Evolutionary conservation across 108 stramenopile species (phyloP).

Genomic region (Aurantiochytrium sp.): DNA sequence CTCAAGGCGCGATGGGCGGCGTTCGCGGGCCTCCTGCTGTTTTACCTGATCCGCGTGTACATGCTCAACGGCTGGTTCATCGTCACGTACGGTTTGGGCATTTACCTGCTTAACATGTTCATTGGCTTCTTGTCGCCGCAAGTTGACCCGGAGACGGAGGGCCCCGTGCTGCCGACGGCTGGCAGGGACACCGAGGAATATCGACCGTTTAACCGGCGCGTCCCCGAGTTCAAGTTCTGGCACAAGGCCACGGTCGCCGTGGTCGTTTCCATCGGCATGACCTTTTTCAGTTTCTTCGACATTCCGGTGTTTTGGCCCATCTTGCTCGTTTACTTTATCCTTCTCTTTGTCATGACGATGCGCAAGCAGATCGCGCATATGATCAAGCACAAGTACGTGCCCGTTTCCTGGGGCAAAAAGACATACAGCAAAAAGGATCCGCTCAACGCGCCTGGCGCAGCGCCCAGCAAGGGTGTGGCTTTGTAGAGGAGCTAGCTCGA

Average conservation of each 20-base stretch:
- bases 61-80: conserved; percentile 93
- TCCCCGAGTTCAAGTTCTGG: conserved; percentile 99
- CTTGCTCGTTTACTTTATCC: conserved; percentile 88
- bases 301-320: conserved; percentile 99
- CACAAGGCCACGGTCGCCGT: conserved; percentile 71
- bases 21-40: conserved; percentile 45
- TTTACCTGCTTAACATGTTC: conserved; percentile 95
- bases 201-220: conserved; percentile 81
- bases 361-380: conserved; percentile 96
- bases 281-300: conserved; percentile 91
- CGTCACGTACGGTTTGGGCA: conserved; percentile 96
- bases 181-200: conserved; percentile 68
- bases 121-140: conserved; percentile 91
- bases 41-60: conserved; percentile 87
- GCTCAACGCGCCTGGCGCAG: neutral
- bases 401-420: conserved; percentile 82
- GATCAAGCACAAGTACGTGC: conserved; percentile 97
- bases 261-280: conserved; percentile 72
- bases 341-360: conserved; percentile 97
- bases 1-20: conserved; percentile 31
- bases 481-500: neutral
- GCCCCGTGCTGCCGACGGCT: conserved; percentile 35
- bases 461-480: neutral
- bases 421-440: conserved; percentile 60
- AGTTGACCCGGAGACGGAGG: conserved; percentile 62